Evolutionary conservation across 768 basidiomycete species (phyloP).

Genomic region (Suillus hirtellus): DNA sequence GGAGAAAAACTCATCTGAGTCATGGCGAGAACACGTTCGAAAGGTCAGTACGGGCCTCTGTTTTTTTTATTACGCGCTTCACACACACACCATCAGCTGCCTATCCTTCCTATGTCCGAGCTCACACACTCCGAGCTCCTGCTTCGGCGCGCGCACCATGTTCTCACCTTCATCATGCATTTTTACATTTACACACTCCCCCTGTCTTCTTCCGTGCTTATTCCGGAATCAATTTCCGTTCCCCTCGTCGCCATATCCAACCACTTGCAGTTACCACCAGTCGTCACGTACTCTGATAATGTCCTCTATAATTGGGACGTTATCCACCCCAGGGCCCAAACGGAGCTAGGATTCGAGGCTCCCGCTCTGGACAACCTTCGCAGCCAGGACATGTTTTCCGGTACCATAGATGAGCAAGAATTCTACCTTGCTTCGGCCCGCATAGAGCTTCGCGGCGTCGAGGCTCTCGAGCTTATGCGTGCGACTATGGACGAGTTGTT

Average conservation of each 20-base stretch:
- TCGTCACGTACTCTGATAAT: slow-evolving; percentile 89
- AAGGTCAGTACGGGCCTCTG: slow-evolving; percentile 37
- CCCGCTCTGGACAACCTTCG: slow-evolving; percentile 60
- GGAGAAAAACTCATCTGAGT: slow-evolving; percentile 43
- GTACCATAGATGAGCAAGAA: slow-evolving; percentile 75
- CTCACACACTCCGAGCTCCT: slow-evolving; percentile 52
- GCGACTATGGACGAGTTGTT: slow-evolving; percentile 86
- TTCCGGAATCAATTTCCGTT: slow-evolving; percentile 70
- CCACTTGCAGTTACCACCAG: slow-evolving; percentile 77
- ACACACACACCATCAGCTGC: slow-evolving; percentile 44
- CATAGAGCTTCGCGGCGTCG: slow-evolving; percentile 84
- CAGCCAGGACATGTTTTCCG: slow-evolving; percentile 72
- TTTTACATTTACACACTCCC: slow-evolving; percentile 74
- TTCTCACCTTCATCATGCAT: slow-evolving; percentile 73
- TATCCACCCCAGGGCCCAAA: slow-evolving; percentile 28
- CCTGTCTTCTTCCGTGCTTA: slow-evolving; percentile 47
- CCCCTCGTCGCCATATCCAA: slow-evolving; percentile 74
- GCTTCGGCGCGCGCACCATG: slow-evolving; percentile 71
- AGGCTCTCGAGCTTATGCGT: slow-evolving; percentile 84
- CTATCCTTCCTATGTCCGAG: slow-evolving; percentile 46
- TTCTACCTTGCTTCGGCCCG: slow-evolving; percentile 87
- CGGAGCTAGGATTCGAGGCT: slow-evolving; percentile 22
- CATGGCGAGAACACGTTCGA: slow-evolving; percentile 56
- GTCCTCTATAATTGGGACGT: slow-evolving; percentile 85
- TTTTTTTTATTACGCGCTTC: not conserved